Evolutionary conservation across 352 stramenopile species (phyloP).

Genomic region (Pythium monospermum): DNA sequence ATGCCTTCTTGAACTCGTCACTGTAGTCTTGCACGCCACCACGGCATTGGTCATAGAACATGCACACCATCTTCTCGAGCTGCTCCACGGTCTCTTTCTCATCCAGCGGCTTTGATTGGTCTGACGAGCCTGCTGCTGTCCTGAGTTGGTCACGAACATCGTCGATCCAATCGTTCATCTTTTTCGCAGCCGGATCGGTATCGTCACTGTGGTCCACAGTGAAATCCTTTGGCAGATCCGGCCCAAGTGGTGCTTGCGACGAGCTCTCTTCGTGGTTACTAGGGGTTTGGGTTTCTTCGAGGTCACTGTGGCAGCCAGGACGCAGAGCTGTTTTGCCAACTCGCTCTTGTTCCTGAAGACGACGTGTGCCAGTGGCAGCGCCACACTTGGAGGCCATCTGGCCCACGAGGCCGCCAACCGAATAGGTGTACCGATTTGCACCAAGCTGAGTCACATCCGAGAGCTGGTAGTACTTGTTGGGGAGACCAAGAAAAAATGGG

Average conservation of each 20-base stretch:
- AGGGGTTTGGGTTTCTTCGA: too few species aligned
- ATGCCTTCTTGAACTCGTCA: constrained; percentile 30
- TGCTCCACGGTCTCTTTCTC: constrained; percentile 10
- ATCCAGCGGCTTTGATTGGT: not conserved
- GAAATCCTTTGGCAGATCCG: not conserved
- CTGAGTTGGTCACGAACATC: constrained; percentile 13
- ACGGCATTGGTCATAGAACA: constrained; percentile 35
- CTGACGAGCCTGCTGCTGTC: not conserved
- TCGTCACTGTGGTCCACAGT: constrained; percentile 4
- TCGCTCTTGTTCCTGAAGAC: not conserved
- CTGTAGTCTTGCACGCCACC: constrained; percentile 35
- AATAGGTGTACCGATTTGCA: constrained; percentile 18
- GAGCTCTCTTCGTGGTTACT: not conserved
- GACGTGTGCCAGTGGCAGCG: constrained; percentile 1
- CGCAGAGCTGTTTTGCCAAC: not conserved
- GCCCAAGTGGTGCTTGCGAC: not conserved
- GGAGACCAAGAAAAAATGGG: constrained; percentile 20
- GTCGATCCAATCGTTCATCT: constrained; percentile 13
- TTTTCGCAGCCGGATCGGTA: constrained; percentile 4
- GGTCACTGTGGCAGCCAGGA: constrained; percentile 9
- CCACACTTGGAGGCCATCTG: constrained; percentile 14
- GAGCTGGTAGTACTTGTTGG: constrained; percentile 18
- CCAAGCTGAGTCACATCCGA: constrained; percentile 21
- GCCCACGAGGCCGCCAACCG: constrained; percentile 19
- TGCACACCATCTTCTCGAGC: constrained; percentile 37